Base-by-base conservation (phyloP, 2,329 filamentous ascomycete genomes). In the Diaporthe eres region DNA sequence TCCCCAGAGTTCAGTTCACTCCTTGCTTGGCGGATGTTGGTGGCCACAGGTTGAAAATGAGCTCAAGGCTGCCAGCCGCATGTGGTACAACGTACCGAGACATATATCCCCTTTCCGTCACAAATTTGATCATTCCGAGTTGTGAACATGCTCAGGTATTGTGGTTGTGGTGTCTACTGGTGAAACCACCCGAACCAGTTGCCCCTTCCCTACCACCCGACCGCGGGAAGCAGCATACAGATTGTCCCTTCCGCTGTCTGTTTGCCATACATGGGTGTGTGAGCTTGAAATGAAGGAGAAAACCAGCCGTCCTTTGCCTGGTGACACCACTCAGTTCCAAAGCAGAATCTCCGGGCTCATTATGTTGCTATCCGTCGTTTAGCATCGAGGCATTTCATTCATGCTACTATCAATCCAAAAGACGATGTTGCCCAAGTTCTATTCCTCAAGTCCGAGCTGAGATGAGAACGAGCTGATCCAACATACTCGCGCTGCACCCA, bases 201-300 rank as follows among this genome's bases (percentile, higher is more conserved):
- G 61, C 51, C 25, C 42, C n/a, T 37, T 39, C 28, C 55, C 39
- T 13, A 68, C 28, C 75, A 42, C 71, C 77, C 39, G 74, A 65
- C 31, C 79, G 73, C 75, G 80, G 77, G 55, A 75, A 76, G 13
- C 78, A 80, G 13, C 72, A 75, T n/a, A 77, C 79, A 22, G 8
- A 57, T 51, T 57, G 71, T 61, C 53, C 61, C 77, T 74, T 71
- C 75, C 71, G 71, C 42, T 22, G 17, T 53, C 39, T 44, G 74
- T 74, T 65, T 76, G 71, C 39, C 22, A 39, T 73, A 25, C 28
- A 25, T 44, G 10, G 31, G 25, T 34, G 19, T 57, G 17, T 47
- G 57, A 58, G 39, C 39, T 71, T 22, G 65, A 51, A 44, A 44
- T 34, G 34, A 37, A 31, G 55, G 22, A 44, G n/a, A 15, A 37